These are phyloP conservation scores for Heterococcus sp. DNA, from an alignment of 108 stramenopile species.

Conservation along the genomic window DNA sequence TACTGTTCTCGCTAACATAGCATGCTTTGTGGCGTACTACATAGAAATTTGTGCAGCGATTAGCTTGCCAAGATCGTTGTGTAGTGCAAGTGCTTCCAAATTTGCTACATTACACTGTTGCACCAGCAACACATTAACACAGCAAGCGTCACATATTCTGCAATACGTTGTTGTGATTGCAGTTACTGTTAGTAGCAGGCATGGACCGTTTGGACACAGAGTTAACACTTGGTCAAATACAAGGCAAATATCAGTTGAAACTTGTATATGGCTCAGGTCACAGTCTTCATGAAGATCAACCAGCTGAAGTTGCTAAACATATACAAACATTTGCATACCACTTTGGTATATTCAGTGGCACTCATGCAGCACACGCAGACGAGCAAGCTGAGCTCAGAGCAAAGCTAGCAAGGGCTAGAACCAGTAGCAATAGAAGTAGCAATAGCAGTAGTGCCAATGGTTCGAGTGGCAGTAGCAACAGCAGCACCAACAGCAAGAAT, in stretches of 20 bases:
- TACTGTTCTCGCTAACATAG: too few relatives aligned
- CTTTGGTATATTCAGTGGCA: neutral
- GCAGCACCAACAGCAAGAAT: too few relatives aligned
- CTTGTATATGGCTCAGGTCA: slow-evolving; percentile 41
- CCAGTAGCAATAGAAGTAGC: too few relatives aligned
- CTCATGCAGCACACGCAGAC: neutral
- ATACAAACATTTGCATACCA: neutral
- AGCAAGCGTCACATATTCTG: too few relatives aligned
- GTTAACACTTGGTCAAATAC: slow-evolving; percentile 30
- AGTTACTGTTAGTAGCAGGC: slow-evolving; percentile 40
- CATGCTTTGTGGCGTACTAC: too few relatives aligned
- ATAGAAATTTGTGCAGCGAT: too few relatives aligned
- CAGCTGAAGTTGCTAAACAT: neutral
- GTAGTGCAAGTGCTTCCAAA: too few relatives aligned
- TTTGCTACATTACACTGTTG: too few relatives aligned
- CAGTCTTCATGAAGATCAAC: slow-evolving; percentile 42
- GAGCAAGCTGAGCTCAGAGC: neutral
- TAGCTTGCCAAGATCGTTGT: too few relatives aligned
- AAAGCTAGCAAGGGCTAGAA: neutral
- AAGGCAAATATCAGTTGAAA: slow-evolving; percentile 42
- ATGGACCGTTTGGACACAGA: slow-evolving; percentile 45
- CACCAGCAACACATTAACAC: too few relatives aligned
- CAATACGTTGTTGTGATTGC: neutral
- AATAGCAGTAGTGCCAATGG: too few relatives aligned
- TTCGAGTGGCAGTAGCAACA: too few relatives aligned